Percentiles rank a stretch among this genome's conserved stretches.
Evolutionary conservation across 441 rosid genomes (phyloP).

Genomic region (Omphalea diandra): DNA sequence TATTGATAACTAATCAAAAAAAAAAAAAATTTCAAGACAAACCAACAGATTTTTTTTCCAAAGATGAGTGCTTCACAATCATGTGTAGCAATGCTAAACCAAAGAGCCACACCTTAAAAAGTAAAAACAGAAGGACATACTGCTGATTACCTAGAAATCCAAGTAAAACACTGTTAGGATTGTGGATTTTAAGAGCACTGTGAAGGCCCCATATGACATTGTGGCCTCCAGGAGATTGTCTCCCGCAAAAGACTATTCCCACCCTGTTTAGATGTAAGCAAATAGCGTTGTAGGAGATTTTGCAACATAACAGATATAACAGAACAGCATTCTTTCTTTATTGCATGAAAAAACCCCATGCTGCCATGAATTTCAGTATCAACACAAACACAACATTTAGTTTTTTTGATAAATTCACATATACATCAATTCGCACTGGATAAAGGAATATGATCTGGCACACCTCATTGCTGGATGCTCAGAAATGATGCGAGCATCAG

Average conservation of each 20-base stretch:
- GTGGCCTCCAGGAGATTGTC: slow-evolving; percentile 99
- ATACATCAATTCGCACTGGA: neutral
- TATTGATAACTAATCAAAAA: no score
- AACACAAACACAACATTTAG: neutral
- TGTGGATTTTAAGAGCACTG: slow-evolving; percentile 78
- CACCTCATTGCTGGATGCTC: slow-evolving; percentile 92
- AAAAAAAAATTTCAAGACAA: no score
- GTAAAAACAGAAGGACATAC: neutral
- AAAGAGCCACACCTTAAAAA: no score
- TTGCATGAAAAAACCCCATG: no score
- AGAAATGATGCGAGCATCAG: slow-evolving; percentile 89
- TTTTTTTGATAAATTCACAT: neutral
- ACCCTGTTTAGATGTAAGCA: slow-evolving; percentile 49
- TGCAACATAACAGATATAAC: neutral
- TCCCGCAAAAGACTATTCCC: slow-evolving; percentile 89
- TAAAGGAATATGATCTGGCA: slow-evolving; percentile 10
- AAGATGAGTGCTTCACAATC: no score
- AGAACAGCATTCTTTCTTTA: no score
- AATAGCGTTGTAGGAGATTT: neutral
- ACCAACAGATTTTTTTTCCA: no score
- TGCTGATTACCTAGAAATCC: slow-evolving; percentile 75
- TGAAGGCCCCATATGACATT: slow-evolving; percentile 95
- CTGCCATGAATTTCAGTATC: neutral
- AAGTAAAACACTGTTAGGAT: slow-evolving; percentile 60
- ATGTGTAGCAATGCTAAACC: no score